Evolutionary conservation across 2,329 filamentous ascomycete genomes (phyloP), one percentile per base, ranked within the genome.

Genomic region (Penicillium sp.): DNA sequence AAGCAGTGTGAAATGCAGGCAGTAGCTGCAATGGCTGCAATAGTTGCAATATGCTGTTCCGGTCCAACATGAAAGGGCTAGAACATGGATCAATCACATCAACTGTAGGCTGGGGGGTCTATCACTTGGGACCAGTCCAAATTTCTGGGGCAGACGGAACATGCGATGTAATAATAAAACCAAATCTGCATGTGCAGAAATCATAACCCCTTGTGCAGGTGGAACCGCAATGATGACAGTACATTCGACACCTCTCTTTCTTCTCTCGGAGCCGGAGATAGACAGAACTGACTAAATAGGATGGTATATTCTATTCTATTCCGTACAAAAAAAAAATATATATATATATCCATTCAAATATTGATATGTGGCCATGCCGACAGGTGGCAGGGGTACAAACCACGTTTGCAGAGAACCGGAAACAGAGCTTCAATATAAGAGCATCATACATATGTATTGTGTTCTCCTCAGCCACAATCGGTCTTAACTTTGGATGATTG

Each of bases 331-430:
- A n/a, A n/a, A n/a, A n/a, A n/a, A n/a, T n/a, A 13, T 16, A 26
- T 32, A 20, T n/a, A 31, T 8, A 20, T 5, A 24, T 7, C 43
- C 37, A 31, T 43, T 32, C 37, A 32, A 34, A 31, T 22, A 2
- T 26, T 5, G 11, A 34, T 39, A 22, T 18, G 13, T 49, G 24
- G 35, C n/a, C 47, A 50, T 42, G 24, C 34, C 32, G 22, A 38
- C 24, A 47, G 22, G 32, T 53, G 40, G 50, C 31, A 53, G 49
- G 46, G 38, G 49, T 38, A 43, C 32, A 22, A 55, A 48, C 56
- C 48, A 58, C 48, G 56, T 52, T 56, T 53, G 54, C 54, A 32
- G 49, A 47, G 31, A 47, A 16, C 44, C 42, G 37, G 11, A 56
- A 53, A 37, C 22, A 43, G 52, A 54, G 50, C 52, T 18, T 37